Evolutionary conservation across 257 asterid species (phyloP).

Genomic region (Jasminum sambac): DNA sequence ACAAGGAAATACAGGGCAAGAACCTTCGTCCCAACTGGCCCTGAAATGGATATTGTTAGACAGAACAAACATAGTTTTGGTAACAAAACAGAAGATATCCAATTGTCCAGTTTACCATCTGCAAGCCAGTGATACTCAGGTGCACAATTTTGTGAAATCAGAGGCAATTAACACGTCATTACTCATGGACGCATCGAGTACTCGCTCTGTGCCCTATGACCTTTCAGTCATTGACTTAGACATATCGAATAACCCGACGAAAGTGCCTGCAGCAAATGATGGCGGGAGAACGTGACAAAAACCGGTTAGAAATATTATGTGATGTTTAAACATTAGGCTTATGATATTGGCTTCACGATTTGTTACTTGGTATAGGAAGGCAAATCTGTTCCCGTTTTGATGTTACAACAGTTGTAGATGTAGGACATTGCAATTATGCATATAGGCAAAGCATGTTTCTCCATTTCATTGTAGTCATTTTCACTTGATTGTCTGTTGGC

Average conservation of each 20-base stretch:
- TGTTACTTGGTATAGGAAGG: background rate
- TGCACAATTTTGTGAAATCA: conserved; percentile 36
- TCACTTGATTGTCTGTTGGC: background rate
- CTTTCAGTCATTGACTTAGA: conserved; percentile 76
- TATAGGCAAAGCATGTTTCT: background rate
- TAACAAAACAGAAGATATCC: conserved; percentile 67
- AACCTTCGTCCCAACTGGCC: conserved; percentile 93
- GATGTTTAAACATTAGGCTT: background rate
- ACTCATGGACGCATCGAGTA: conserved; percentile 51
- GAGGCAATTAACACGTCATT: conserved; percentile 65
- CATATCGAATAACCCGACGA: conserved; percentile 57
- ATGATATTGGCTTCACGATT: background rate
- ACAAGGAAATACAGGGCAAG: conserved; percentile 85
- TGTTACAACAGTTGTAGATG: background rate
- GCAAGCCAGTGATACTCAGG: conserved; percentile 39
- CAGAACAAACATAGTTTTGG: conserved; percentile 64
- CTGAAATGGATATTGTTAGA: conserved; percentile 90
- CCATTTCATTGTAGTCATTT: background rate
- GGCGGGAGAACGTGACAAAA: conserved; percentile 48
- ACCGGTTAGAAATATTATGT: background rate
- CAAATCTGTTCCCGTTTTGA: background rate
- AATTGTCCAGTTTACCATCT: conserved; percentile 56
- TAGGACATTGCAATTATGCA: background rate
- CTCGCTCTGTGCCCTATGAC: conserved; percentile 56
- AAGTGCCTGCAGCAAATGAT: conserved; percentile 51